Evolutionary conservation across 2,329 filamentous ascomycete species (phyloP), one percentile per base, ranked within the genome.

Genomic region (Fusarium concolor): DNA sequence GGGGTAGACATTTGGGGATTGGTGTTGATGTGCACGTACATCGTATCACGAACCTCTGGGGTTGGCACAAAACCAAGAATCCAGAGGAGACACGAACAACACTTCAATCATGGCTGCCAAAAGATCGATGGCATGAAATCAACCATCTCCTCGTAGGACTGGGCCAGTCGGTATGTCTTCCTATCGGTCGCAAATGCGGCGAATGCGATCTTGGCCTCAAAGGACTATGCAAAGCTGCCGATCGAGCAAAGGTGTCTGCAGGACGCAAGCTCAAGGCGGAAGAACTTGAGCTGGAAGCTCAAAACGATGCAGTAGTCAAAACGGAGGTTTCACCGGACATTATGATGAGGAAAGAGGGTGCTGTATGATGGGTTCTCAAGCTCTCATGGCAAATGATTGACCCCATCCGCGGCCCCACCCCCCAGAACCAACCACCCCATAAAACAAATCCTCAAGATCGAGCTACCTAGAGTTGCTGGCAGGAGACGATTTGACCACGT

Each of bases 21-120:
- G 94, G 94, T 26, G 94, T 97, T 47, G 94, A 97, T 77, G 94
- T 97, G 7, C 94, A 97, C 79, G 94, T 97, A 5, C 94, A 97
- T 80, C 91, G 94, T 56, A 96, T 97, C 79, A 95, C 93, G 51
- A 97, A 97, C 80, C 83, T 97, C 28, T 97, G 94, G 94, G 92
- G 92, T 5, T 97, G 94, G 94, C 88, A 96, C 77, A 88, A 87
- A 77, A 95, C 91, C 3, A 90, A 88, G 72, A 91, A 83, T 14
- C 94, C 94, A 0, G 94, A 97, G 81, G 91, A 92, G 76, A 97
- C 94, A 29, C 85, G 94, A 42, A 80, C 84, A 54, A 87, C 89
- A 33, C 83, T 97, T 60, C 87, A 97, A 81, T 84, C 84, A 17
- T 97, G 94, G 94, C 82, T 97, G 72, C 94, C 94, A 4, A 86